Evolutionary conservation across 2,329 filamentous ascomycete species (phyloP), one percentile per base, ranked within the genome.

Genomic region (Fusarium tricinctum): DNA sequence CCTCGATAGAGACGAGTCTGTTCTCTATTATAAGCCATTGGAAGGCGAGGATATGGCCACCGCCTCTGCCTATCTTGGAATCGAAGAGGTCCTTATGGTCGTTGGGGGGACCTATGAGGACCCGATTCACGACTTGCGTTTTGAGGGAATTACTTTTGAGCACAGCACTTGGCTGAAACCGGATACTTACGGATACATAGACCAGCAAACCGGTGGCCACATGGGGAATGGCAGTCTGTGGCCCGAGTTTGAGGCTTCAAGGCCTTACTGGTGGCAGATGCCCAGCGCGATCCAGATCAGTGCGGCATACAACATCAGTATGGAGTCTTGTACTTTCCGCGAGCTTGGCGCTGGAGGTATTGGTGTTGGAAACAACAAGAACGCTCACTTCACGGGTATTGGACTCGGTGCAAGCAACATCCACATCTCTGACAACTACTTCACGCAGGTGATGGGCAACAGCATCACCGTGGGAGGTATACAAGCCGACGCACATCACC

Each of bases 241-340:
- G 49, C 49, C 49, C 5, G 10, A 33, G 0, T 58, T 58, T 5
- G 55, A 58, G 12, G 49, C 40, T 10, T 55, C 55, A 3, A 55
- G 55, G 6, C 49, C 55, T 5, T 32, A 58, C 12, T 58, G 39
- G 55, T 58, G 55, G 49, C 55, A 58, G 49, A 58, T 58, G 55
- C 55, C 49, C 6, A 58, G 55, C 40, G 32, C 55, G 9, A 20
- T 58, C 0, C 49, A 58, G 4, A 2, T 58, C 8, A 58, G 55
- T 40, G 55, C 49, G 14, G 40, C 40, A 20, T 28, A 55, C 20
- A 58, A 28, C 10, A 33, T 55, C 23, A 40, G 7, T n/a, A 19
- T 58, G 1, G 1, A 55, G 8, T 33, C 49, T 13, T 58, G 49
- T 46, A 40, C 49, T 32, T 58, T 58, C 14, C 26, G 40, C 14